A percentile compares a stretch with the other conserved stretches of the same genome.
Conservation (phyloP, 2,329 filamentous ascomycete species). For the Sclerotinia nivalis region DNA sequence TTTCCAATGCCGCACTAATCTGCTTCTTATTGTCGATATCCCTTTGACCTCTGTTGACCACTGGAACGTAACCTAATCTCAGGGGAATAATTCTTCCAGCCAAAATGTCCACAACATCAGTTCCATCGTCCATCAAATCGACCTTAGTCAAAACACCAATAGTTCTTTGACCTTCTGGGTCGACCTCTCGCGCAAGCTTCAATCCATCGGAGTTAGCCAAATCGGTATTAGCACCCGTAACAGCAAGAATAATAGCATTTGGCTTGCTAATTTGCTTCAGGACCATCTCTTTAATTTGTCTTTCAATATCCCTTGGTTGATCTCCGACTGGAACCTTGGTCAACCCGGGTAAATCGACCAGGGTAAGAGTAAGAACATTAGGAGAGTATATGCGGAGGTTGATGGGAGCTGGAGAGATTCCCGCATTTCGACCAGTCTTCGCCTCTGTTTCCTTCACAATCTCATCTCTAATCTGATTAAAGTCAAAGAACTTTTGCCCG, state of each 20-base stretch:
- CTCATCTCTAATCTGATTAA: slow-evolving; percentile 97
- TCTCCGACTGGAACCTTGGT: slow-evolving; percentile 97
- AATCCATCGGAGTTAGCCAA: slow-evolving; percentile 97
- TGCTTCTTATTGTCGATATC: slow-evolving; percentile 98
- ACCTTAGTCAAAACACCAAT: slow-evolving; percentile 99
- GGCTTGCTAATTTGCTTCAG: slow-evolving; percentile 98
- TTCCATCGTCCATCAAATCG: slow-evolving; percentile 98
- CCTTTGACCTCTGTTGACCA: slow-evolving; percentile 95
- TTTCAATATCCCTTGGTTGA: slow-evolving; percentile 94
- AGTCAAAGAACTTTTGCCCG: slow-evolving; percentile 96
- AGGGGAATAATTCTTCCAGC: slow-evolving; percentile 96
- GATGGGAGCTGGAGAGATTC: slow-evolving; percentile 95
- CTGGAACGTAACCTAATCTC: slow-evolving; percentile 91
- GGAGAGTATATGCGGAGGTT: slow-evolving; percentile 98
- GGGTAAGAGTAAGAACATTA: slow-evolving; percentile 92
- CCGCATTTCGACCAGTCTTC: slow-evolving; percentile 94
- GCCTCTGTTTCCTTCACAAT: slow-evolving; percentile 95
- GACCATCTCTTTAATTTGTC: slow-evolving; percentile 96
- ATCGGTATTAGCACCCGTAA: slow-evolving; percentile 96
- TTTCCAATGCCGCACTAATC: slow-evolving; percentile 86
- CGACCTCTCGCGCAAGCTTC: slow-evolving; percentile 94
- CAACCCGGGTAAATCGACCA: slow-evolving; percentile 93
- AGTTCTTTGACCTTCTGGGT: slow-evolving; percentile 94
- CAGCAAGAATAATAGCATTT: slow-evolving; percentile 95
- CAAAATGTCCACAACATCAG: slow-evolving; percentile 97